Percentiles rank a stretch among this genome's conserved stretches.
These are phyloP conservation scores for Fusarium coicis DNA, from an alignment of 2,329 filamentous ascomycete species.

Conservation along the genomic window DNA sequence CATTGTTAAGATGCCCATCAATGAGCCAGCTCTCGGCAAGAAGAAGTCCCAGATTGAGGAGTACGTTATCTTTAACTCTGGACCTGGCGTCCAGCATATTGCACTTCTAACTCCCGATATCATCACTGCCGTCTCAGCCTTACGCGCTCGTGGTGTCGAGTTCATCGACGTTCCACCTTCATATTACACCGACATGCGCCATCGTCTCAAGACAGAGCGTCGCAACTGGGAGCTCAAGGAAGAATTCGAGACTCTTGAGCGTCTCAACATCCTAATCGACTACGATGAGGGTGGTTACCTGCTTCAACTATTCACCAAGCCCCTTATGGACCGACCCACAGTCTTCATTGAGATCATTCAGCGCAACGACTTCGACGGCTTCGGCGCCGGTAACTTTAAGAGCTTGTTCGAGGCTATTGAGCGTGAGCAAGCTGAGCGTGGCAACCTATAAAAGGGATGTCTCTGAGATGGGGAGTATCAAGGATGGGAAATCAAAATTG, in stretches of 20 bases:
- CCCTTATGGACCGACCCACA: constrained; percentile 91
- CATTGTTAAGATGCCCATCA: constrained; percentile 97
- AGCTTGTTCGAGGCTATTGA: constrained; percentile 95
- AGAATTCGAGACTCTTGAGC: constrained; percentile 80
- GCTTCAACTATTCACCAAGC: constrained; percentile 81
- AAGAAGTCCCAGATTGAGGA: constrained; percentile 96
- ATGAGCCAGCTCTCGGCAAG: constrained; percentile 91
- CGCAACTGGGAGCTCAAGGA: constrained; percentile 75
- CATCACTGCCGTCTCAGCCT: constrained; percentile 77
- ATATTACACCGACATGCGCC: constrained; percentile 83
- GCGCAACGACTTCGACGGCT: constrained; percentile 88
- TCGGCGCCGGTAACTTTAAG: constrained; percentile 96
- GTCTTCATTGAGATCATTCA: constrained; percentile 98
- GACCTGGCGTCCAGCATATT: constrained; percentile 92
- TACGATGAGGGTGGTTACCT: constrained; percentile 94
- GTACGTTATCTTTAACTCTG: constrained; percentile 89
- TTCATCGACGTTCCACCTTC: constrained; percentile 91
- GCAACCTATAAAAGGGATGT: constrained; percentile 72
- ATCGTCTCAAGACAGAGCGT: constrained; percentile 74
- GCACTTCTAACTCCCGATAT: constrained; percentile 86
- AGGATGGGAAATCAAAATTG: background rate
- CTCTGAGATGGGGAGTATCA: background rate
- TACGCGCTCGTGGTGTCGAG: constrained; percentile 88
- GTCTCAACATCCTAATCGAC: constrained; percentile 89
- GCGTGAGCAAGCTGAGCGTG: constrained; percentile 86